Conservation (phyloP, 495 filamentous ascomycete genomes). For the Acidiella bohemica region DNA sequence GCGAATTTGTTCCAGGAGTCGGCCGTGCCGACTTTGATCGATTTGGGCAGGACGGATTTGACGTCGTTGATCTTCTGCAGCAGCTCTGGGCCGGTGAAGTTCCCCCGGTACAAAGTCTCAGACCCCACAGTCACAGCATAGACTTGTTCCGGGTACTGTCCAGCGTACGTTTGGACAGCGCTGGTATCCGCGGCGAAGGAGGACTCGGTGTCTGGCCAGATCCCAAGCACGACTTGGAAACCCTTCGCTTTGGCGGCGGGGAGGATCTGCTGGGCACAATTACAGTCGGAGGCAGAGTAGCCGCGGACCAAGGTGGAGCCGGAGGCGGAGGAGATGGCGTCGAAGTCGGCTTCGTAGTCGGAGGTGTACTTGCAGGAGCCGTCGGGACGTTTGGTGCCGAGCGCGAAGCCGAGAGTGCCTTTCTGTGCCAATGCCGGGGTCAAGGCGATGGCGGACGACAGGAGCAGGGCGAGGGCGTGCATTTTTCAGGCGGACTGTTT, state of each 20-base stretch:
- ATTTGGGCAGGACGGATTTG: conserved; percentile 36
- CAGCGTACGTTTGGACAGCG: conserved; percentile 39
- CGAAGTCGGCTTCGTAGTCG: conserved; percentile 60
- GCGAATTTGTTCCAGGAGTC: conserved; percentile 74
- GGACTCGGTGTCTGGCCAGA: conserved; percentile 60
- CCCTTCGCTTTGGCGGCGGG: conserved; percentile 57
- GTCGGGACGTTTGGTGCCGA: conserved; percentile 41
- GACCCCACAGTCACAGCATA: conserved; percentile 69
- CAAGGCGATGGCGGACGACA: background rate
- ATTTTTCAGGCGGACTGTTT: too few species aligned
- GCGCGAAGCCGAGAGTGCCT: conserved; percentile 37
- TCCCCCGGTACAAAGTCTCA: conserved; percentile 62
- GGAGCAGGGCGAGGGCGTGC: conserved; percentile 2
- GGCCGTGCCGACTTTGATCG: conserved; percentile 55
- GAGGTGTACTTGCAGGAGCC: conserved; percentile 48
- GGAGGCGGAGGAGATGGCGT: conserved; percentile 34
- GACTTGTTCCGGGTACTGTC: conserved; percentile 44
- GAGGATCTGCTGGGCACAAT: conserved; percentile 51
- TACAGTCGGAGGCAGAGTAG: conserved; percentile 57
- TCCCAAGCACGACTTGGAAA: conserved; percentile 63
- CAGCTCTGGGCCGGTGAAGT: conserved; percentile 51
- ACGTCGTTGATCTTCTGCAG: conserved; percentile 49
- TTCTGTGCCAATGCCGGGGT: conserved; percentile 3
- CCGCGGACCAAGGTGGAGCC: conserved; percentile 48
- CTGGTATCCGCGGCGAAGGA: conserved; percentile 50